Base-by-base conservation (phyloP, 345 rosid species). In the Salix arbutifolia region DNA sequence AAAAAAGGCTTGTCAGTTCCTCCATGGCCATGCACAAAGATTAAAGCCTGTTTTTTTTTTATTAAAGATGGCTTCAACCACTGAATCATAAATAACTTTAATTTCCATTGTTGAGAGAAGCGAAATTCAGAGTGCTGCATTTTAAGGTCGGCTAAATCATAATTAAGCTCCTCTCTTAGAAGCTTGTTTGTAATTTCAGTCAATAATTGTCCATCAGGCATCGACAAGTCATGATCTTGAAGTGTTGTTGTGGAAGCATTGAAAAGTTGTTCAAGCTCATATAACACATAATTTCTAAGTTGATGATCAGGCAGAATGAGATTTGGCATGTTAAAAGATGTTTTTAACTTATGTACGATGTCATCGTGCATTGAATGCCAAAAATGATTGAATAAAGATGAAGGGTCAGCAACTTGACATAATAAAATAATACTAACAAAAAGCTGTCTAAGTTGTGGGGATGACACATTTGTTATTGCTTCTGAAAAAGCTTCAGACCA, bases 1-100 rank as follows among this genome's bases (percentile, higher is more conserved):
- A 78, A 31, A 38, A 6, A 78, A 37, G 69, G 70, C 70, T 77
- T 69, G 3, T 70, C 64, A 18, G n/a, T 77, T n/a, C 69, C 79
- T 12, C 80, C 23, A 25, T 19, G 65, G 1, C 68, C 61, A 73
- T 78, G 35, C 21, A 73, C 35, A 42, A 78, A 71, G 44, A 72
- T 25, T 13, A 6, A 2, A 14, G 31, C 6, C 4, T 35, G n/a
- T n/a, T n/a, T n/a, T n/a, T 9, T 26, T 56, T 19, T 19, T 30
- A 2, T 33, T 7, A 11, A 10, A 1, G 8, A 69, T 3, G 1
- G 12, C 10, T 13, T 4, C 26, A 16, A 37, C 16, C 4, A 37
- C 30, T 8, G 58, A 17, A 11, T n/a, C 37, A 53, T 76, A 68
- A 52, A 70, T 61, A 18, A 28, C 2, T 28, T 30, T 65, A n/a